Conservation (phyloP, 129 eudicot genomes). For the Centaurea solstitialis region DNA sequence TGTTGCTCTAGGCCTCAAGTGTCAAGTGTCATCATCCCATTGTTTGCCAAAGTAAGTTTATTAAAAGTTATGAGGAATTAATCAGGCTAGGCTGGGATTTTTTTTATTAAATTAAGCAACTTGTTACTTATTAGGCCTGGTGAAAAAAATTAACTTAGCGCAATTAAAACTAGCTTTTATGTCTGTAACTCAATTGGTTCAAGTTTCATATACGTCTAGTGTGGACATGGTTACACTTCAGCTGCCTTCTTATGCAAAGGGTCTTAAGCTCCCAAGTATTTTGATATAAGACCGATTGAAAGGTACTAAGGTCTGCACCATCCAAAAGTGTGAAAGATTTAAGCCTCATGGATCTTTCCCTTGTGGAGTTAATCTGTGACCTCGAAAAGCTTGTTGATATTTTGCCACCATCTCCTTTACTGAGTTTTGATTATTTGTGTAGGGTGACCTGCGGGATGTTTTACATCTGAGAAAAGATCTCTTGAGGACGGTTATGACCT, state of each 20-base stretch:
- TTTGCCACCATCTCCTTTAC: slow-evolving; percentile 3
- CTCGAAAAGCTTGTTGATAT: neutral
- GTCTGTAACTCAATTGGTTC: neutral
- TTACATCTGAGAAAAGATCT: slow-evolving; percentile 76
- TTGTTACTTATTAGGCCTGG: neutral
- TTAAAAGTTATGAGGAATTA: neutral
- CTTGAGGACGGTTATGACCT: slow-evolving; percentile 63
- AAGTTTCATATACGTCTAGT: neutral
- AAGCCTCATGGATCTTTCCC: neutral
- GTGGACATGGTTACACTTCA: neutral
- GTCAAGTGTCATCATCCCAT: neutral
- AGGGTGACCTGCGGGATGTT: slow-evolving; percentile 81
- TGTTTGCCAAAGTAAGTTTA: neutral
- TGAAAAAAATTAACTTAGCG: neutral
- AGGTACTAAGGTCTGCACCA: neutral
- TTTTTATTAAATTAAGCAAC: neutral
- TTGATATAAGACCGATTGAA: neutral
- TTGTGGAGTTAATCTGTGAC: neutral
- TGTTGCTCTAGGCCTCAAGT: neutral
- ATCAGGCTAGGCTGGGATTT: neutral
- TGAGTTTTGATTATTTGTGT: slow-evolving; percentile 22
- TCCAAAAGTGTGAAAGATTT: neutral
- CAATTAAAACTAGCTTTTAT: neutral
- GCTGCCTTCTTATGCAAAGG: neutral
- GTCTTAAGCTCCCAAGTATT: neutral